A percentile compares a stretch with the other conserved stretches of the same genome.
Evolutionary conservation across 2,329 filamentous ascomycete species (phyloP).

Genomic region (Venturia effusa): DNA sequence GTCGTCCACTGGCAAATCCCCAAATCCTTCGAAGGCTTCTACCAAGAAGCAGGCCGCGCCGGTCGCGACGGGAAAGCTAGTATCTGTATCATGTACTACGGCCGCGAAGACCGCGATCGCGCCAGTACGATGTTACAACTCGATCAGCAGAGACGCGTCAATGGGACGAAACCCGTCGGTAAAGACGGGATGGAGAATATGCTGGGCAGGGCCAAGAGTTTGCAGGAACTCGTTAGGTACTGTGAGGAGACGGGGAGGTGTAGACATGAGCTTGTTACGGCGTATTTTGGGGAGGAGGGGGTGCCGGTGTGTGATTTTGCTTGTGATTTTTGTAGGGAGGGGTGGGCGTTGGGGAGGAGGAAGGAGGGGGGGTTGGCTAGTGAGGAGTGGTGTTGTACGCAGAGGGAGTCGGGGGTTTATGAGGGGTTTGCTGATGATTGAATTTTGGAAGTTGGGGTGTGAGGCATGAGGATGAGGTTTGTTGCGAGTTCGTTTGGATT

Average conservation of each 20-base stretch:
- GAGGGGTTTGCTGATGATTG: conserved; percentile 1
- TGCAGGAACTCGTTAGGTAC: conserved; percentile 57
- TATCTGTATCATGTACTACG: conserved; percentile 85
- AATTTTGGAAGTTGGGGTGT: neutral
- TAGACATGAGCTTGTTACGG: conserved; percentile 62
- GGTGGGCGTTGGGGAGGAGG: conserved; percentile 24
- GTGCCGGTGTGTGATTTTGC: conserved; percentile 31
- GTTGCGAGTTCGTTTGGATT: too few relatives aligned
- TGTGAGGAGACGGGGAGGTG: conserved; percentile 68
- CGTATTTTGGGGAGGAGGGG: conserved; percentile 62
- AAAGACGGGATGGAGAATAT: conserved; percentile 25
- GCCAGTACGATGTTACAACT: conserved; percentile 44
- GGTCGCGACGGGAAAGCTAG: conserved; percentile 82
- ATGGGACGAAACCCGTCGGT: conserved; percentile 27
- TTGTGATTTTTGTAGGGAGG: conserved; percentile 39
- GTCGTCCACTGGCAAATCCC: conserved; percentile 91
- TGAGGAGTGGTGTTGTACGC: conserved; percentile 31
- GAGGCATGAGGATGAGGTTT: neutral
- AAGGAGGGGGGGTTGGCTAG: conserved; percentile 35
- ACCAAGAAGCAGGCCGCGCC: conserved; percentile 88
- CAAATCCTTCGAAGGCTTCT: conserved; percentile 91
- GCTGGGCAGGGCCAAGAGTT: conserved; percentile 30
- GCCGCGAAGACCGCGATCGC: conserved; percentile 72
- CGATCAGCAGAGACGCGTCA: conserved; percentile 36
- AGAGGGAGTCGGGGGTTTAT: conserved; percentile 8